These are phyloP conservation scores for Fusarium sp. DNA, from an alignment of 2,329 filamentous ascomycete species.

Conservation along the genomic window DNA sequence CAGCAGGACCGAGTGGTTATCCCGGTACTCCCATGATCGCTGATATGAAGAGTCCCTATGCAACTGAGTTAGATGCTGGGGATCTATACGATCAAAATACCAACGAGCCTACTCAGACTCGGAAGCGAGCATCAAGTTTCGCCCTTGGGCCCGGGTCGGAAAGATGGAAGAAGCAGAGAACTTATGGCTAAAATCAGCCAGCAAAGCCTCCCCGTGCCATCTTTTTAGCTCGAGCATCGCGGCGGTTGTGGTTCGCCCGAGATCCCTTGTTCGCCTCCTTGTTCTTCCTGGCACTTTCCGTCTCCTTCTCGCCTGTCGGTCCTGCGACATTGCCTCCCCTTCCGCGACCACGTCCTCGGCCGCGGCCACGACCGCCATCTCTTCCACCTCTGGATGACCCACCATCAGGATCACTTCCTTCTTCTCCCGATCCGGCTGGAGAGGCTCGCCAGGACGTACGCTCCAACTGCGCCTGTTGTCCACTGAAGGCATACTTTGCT, in stretches of 20 bases:
- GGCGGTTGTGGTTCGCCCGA: slow-evolving; percentile 86
- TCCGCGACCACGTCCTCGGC: slow-evolving; percentile 63
- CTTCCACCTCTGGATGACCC: slow-evolving; percentile 60
- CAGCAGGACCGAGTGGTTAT: slow-evolving; percentile 20
- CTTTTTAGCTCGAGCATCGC: slow-evolving; percentile 75
- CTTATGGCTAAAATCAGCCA: slow-evolving; percentile 44
- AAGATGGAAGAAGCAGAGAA: slow-evolving; percentile 39
- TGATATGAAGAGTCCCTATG: slow-evolving; percentile 55
- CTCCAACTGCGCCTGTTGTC: slow-evolving; percentile 72
- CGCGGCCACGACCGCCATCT: slow-evolving; percentile 59
- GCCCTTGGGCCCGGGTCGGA: not conserved
- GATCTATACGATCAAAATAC: slow-evolving; percentile 45
- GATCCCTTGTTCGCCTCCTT: slow-evolving; percentile 88
- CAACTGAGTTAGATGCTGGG: slow-evolving; percentile 51
- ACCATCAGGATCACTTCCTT: slow-evolving; percentile 65
- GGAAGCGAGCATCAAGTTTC: slow-evolving; percentile 29
- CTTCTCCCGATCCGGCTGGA: slow-evolving; percentile 65
- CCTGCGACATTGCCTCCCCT: slow-evolving; percentile 72
- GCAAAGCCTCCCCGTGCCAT: slow-evolving; percentile 66
- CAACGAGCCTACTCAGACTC: slow-evolving; percentile 24
- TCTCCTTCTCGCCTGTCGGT: slow-evolving; percentile 75
- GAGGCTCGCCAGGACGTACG: slow-evolving; percentile 73
- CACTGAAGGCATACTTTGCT: slow-evolving; percentile 74
- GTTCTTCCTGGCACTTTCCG: slow-evolving; percentile 74
- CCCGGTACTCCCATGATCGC: slow-evolving; percentile 49